A percentile compares a stretch with the other conserved stretches of the same genome.
Evolutionary conservation across 2,329 filamentous ascomycete genomes (phyloP).

Genomic region (Bipolaris gigantea): DNA sequence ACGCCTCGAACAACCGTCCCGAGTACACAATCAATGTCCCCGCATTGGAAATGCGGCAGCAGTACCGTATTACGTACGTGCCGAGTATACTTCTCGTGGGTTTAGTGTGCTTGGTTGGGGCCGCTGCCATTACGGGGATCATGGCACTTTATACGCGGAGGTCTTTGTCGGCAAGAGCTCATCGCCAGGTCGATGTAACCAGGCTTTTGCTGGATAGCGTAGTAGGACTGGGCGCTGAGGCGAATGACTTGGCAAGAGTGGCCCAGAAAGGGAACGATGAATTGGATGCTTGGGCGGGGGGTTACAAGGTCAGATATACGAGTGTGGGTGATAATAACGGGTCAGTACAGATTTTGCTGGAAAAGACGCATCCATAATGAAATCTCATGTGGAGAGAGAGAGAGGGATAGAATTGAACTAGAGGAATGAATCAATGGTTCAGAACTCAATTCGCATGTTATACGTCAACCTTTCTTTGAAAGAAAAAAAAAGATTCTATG

Average conservation of each 20-base stretch:
- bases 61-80: conserved; percentile 22
- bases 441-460: too few relatives aligned
- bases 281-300: neutral
- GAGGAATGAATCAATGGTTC: too few relatives aligned
- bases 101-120: neutral
- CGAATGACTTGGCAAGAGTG: neutral
- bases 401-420: too few relatives aligned
- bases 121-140: neutral
- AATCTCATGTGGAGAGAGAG: too few relatives aligned
- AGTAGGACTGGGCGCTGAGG: neutral
- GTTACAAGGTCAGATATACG: neutral
- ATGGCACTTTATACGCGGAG: neutral
- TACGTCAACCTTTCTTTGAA: too few relatives aligned
- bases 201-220: conserved; percentile 3
- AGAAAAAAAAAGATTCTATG: too few relatives aligned
- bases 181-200: neutral
- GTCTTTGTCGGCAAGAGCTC: neutral
- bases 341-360: neutral
- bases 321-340: neutral
- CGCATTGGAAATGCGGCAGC: neutral
- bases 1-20: neutral
- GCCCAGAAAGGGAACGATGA: neutral
- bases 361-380: neutral
- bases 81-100: conserved; percentile 14
- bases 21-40: conserved; percentile 8